phyloP scores from a whole-genome alignment of 768 basidiomycete species.

The Podaxis pistillaris region DNA sequence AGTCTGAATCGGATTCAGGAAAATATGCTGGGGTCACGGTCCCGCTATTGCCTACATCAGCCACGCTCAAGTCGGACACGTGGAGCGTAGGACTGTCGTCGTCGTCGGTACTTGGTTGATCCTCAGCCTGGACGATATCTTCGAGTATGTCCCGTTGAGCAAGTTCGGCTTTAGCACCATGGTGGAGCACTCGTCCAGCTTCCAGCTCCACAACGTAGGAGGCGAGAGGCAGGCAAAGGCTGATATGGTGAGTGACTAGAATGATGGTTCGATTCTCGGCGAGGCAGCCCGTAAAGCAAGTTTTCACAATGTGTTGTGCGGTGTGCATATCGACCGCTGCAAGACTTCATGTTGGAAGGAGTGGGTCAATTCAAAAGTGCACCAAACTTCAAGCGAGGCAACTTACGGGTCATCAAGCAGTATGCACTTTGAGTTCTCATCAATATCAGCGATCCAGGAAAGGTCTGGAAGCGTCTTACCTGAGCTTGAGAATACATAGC shows the following conservation, averaged over 20 bases:
- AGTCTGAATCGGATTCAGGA: neutral
- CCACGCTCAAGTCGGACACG: neutral
- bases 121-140: slow-evolving; percentile 44
- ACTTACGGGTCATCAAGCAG: slow-evolving; percentile 73
- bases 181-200: slow-evolving; percentile 45
- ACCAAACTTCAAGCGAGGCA: neutral
- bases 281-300: slow-evolving; percentile 63
- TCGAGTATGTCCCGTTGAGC: slow-evolving; percentile 40
- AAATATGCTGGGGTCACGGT: neutral
- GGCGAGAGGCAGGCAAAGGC: slow-evolving; percentile 66
- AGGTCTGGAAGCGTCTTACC: slow-evolving; percentile 28
- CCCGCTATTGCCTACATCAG: neutral
- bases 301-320: slow-evolving; percentile 62
- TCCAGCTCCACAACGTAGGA: slow-evolving; percentile 65
- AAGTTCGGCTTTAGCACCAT: slow-evolving; percentile 51
- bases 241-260: slow-evolving; percentile 82
- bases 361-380: slow-evolving; percentile 12
- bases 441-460: neutral
- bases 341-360: slow-evolving; percentile 35
- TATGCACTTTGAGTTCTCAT: slow-evolving; percentile 39
- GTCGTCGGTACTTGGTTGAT: slow-evolving; percentile 33
- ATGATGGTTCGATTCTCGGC: slow-evolving; percentile 69
- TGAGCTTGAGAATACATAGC: slow-evolving; percentile 74
- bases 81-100: slow-evolving; percentile 17
- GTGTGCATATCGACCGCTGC: slow-evolving; percentile 81